Evolutionary conservation across 257 asterid genomes (phyloP).

Genomic region (Solanum ahanhuiri): DNA sequence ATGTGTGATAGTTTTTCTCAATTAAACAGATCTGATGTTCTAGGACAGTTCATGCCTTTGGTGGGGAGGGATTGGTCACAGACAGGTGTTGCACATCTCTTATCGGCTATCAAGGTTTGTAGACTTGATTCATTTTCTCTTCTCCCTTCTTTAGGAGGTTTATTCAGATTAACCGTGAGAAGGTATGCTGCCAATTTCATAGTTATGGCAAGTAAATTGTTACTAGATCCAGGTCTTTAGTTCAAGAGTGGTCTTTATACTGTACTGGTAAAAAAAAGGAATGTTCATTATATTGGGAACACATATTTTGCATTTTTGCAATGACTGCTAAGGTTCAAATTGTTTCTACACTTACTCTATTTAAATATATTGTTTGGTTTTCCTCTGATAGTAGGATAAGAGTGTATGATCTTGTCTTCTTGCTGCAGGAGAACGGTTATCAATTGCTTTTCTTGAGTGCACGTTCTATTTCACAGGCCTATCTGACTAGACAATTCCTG

Average conservation of each 20-base stretch:
- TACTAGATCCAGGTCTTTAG: background rate
- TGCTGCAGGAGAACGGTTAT: slow-evolving; percentile 74
- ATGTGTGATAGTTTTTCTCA: background rate
- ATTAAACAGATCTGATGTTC: slow-evolving; percentile 58
- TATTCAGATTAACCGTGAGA: background rate
- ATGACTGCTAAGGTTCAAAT: background rate
- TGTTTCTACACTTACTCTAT: background rate
- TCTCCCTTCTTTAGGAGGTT: background rate
- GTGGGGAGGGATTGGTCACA: slow-evolving; percentile 88
- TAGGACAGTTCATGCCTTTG: slow-evolving; percentile 85
- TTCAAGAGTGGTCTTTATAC: background rate
- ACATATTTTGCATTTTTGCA: background rate
- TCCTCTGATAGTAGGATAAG: background rate
- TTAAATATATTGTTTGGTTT: background rate
- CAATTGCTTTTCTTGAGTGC: slow-evolving; percentile 73
- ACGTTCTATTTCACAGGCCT: slow-evolving; percentile 72
- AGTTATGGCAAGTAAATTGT: background rate
- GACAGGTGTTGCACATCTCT: slow-evolving; percentile 71
- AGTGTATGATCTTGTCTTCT: background rate
- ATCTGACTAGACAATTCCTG: slow-evolving; percentile 54
- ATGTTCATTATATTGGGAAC: background rate
- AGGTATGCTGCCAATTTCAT: background rate
- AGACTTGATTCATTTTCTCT: background rate
- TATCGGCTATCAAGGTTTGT: slow-evolving; percentile 70
- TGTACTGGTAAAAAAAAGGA: background rate